Percentiles rank a stretch among this genome's conserved stretches.
Conservation (phyloP, 2,329 filamentous ascomycete genomes). For the Ceratocystis harringtonii region DNA sequence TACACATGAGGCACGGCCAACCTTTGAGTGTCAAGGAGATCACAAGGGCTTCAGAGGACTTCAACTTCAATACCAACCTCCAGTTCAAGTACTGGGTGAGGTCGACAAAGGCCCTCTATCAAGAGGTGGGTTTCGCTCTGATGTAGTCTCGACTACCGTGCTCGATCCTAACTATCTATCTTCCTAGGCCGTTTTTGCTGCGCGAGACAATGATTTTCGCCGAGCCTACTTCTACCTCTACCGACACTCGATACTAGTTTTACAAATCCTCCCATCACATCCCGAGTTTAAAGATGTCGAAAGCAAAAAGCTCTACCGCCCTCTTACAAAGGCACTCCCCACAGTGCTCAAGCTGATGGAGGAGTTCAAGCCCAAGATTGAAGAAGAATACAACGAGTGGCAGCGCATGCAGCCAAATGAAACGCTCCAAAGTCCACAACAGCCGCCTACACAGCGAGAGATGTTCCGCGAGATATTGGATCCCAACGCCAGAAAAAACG, state of each 20-base stretch:
- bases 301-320: slow-evolving; percentile 46
- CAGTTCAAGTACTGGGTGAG: slow-evolving; percentile 69
- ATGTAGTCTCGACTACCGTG: background rate
- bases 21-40: slow-evolving; percentile 57
- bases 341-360: slow-evolving; percentile 58
- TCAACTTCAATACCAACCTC: slow-evolving; percentile 64
- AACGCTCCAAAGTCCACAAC: background rate
- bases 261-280: slow-evolving; percentile 59
- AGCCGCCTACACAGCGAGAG: slow-evolving; percentile 8
- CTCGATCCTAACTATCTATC: background rate
- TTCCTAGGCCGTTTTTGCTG: slow-evolving; percentile 63
- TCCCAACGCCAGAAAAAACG: slow-evolving; percentile 27
- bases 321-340: slow-evolving; percentile 34
- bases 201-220: slow-evolving; percentile 70
- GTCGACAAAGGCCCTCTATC: slow-evolving; percentile 61
- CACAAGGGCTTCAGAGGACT: slow-evolving; percentile 57
- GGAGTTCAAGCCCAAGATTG: slow-evolving; percentile 62
- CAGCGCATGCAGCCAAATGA: slow-evolving; percentile 30
- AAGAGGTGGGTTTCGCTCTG: slow-evolving; percentile 46
- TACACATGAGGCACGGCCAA: slow-evolving; percentile 9
- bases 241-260: slow-evolving; percentile 70
- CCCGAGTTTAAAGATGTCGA: slow-evolving; percentile 57
- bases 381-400: slow-evolving; percentile 55
- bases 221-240: slow-evolving; percentile 87
- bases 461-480: slow-evolving; percentile 22